A percentile compares a stretch with the other conserved stretches of the same genome.
Evolutionary conservation across 2,329 filamentous ascomycete genomes (phyloP).

Genomic region (Scytalidium sp.): DNA sequence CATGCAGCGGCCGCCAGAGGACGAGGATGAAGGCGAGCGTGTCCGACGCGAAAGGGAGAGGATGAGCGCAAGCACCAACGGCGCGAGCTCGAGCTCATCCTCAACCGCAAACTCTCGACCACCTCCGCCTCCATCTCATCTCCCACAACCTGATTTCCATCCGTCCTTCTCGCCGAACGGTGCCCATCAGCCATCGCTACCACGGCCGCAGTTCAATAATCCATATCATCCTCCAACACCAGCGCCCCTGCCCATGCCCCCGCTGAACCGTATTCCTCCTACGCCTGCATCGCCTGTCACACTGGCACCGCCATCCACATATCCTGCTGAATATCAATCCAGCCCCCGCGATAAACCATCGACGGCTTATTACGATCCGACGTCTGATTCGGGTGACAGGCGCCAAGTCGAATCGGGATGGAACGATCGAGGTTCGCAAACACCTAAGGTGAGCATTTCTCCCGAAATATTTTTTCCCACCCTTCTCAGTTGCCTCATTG

Average conservation of each 20-base stretch:
- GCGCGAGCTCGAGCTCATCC: slow-evolving; percentile 11
- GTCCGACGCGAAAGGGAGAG: slow-evolving; percentile 18
- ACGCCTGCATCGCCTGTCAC: slow-evolving; percentile 22
- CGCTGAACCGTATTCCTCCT: slow-evolving; percentile 21
- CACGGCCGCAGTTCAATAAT: slow-evolving; percentile 26
- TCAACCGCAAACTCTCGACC: slow-evolving; percentile 21
- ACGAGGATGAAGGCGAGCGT: slow-evolving; percentile 20
- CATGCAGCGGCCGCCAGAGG: slow-evolving; percentile 21
- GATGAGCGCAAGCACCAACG: slow-evolving; percentile 15
- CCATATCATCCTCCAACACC: slow-evolving; percentile 24
- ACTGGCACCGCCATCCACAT: slow-evolving; percentile 18
- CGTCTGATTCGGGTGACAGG: slow-evolving; percentile 39
- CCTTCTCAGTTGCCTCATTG: background rate
- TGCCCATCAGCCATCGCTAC: slow-evolving; percentile 9
- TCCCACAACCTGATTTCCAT: slow-evolving; percentile 21
- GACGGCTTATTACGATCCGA: slow-evolving; percentile 43
- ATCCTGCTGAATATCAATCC: slow-evolving; percentile 31
- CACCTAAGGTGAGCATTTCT: slow-evolving; percentile 24
- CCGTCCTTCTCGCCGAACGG: slow-evolving; percentile 25
- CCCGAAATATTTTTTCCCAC: background rate
- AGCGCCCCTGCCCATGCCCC: slow-evolving; percentile 19
- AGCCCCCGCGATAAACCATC: slow-evolving; percentile 35
- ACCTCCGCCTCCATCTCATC: slow-evolving; percentile 19
- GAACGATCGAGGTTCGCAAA: slow-evolving; percentile 23
- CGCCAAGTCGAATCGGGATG: slow-evolving; percentile 30